Percentiles rank a stretch among this genome's conserved stretches.
These are phyloP conservation scores for Mycena albidolilacea DNA, from an alignment of 768 basidiomycete species.

Conservation along the genomic window DNA sequence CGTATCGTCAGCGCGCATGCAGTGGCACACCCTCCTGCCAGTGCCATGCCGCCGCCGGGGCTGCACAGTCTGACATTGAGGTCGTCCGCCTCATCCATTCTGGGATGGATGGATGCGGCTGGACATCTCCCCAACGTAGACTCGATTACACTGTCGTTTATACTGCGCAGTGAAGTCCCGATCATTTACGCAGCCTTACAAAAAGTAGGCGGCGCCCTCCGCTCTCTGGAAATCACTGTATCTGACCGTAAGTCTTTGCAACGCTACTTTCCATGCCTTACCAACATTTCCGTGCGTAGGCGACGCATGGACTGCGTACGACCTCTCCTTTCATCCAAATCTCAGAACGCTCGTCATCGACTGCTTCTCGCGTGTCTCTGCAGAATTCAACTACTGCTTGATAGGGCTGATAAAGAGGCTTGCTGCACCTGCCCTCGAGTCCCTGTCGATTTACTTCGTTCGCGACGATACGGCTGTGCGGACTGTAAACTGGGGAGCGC, in stretches of 20 bases:
- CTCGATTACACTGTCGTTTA: background rate
- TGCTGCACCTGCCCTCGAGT: background rate
- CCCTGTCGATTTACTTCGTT: background rate
- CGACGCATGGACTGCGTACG: background rate
- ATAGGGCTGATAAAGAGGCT: background rate
- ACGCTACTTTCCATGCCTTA: too few species aligned
- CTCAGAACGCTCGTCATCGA: slow-evolving; percentile 2
- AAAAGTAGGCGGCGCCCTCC: background rate
- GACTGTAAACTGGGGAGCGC: background rate
- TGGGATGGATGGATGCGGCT: background rate
- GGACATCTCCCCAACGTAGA: slow-evolving; percentile 4
- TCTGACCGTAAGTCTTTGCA: background rate
- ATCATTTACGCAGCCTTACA: background rate
- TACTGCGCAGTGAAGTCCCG: background rate
- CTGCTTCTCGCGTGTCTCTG: background rate
- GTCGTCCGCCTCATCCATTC: background rate
- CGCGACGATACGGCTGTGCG: background rate
- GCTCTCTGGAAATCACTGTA: background rate
- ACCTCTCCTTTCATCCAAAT: background rate
- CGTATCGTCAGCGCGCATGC: background rate
- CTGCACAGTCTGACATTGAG: background rate
- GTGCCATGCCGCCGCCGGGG: background rate
- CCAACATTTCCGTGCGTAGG: background rate
- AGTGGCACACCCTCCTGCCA: background rate
- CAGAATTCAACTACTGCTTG: background rate